A percentile compares a stretch with the other conserved stretches of the same genome.
These are phyloP conservation scores for Diphasiastrum complanatum DNA, from an alignment of 83 land plant genomes.

Conservation along the genomic window DNA sequence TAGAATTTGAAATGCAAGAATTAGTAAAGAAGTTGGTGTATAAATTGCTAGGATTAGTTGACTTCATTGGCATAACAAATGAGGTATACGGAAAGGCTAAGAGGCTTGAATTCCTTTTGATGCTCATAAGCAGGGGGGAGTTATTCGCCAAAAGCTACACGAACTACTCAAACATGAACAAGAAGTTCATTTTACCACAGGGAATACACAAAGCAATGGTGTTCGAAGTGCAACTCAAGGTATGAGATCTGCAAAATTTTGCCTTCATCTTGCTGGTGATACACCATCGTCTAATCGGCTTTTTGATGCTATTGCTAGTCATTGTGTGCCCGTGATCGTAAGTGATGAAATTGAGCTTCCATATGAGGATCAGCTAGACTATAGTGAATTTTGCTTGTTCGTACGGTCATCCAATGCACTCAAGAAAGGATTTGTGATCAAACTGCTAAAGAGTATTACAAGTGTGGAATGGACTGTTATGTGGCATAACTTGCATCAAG, in stretches of 20 bases:
- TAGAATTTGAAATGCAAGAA: background rate
- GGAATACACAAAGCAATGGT: conserved; percentile 23
- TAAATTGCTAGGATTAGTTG: background rate
- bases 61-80: too few relatives aligned
- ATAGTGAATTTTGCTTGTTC: conserved; percentile 18
- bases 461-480: conserved; percentile 15
- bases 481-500: conserved; percentile 14
- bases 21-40: background rate
- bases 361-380: conserved; percentile 25
- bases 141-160: conserved; percentile 21
- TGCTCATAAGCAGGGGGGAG: too few relatives aligned
- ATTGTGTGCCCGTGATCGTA: conserved; percentile 26
- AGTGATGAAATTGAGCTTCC: conserved; percentile 27
- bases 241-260: conserved; percentile 22
- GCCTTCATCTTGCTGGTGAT: conserved; percentile 25
- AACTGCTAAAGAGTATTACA: conserved; percentile 3
- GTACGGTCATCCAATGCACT: conserved; percentile 9
- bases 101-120: too few relatives aligned
- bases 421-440: conserved; percentile 13
- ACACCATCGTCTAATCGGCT: conserved; percentile 28
- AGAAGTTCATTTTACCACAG: conserved; percentile 18
- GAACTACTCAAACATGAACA: conserved; percentile 17
- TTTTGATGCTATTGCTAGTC: conserved; percentile 27
- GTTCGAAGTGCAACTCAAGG: conserved; percentile 21
- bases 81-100: too few relatives aligned